Conservation (phyloP, 352 stramenopile genomes). For the Globisporangium spinosum region DNA sequence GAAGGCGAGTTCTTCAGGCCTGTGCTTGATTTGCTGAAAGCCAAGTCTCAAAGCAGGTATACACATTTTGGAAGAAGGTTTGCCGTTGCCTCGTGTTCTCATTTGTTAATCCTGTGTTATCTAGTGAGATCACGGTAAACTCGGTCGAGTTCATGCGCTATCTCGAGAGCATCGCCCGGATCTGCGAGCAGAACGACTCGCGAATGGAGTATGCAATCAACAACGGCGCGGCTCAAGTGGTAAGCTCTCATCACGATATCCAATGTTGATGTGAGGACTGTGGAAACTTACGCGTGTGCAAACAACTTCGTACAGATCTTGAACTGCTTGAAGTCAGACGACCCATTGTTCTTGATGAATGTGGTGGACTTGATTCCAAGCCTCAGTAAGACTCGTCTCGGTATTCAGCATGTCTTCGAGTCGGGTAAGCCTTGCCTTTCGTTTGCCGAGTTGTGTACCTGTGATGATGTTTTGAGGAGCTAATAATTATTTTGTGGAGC, state of each 20-base stretch:
- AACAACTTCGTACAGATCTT: constrained; percentile 42
- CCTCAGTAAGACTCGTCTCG: constrained; percentile 58
- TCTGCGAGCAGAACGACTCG: constrained; percentile 50
- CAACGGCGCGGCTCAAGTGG: constrained; percentile 37
- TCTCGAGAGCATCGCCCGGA: constrained; percentile 63
- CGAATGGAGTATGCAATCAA: constrained; percentile 63
- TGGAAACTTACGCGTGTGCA: neutral
- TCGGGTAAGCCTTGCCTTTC: constrained; percentile 42
- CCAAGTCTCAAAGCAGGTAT: constrained; percentile 45
- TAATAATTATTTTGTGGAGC: neutral
- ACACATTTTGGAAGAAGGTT: neutral
- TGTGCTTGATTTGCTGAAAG: constrained; percentile 48
- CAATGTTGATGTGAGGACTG: neutral
- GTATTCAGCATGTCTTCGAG: constrained; percentile 72
- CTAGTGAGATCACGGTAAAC: constrained; percentile 38
- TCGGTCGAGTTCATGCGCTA: constrained; percentile 80
- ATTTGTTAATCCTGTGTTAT: neutral
- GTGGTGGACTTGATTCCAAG: constrained; percentile 75
- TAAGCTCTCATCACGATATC: constrained; percentile 7
- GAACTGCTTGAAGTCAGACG: constrained; percentile 66
- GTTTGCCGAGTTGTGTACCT: neutral
- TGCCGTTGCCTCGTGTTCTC: neutral
- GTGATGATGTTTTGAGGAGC: neutral
- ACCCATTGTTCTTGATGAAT: constrained; percentile 83
- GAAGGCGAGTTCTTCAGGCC: constrained; percentile 38